Base-by-base conservation (phyloP, 805 yeast species). In the Saccharomycopsis oosterbeekiorum region DNA sequence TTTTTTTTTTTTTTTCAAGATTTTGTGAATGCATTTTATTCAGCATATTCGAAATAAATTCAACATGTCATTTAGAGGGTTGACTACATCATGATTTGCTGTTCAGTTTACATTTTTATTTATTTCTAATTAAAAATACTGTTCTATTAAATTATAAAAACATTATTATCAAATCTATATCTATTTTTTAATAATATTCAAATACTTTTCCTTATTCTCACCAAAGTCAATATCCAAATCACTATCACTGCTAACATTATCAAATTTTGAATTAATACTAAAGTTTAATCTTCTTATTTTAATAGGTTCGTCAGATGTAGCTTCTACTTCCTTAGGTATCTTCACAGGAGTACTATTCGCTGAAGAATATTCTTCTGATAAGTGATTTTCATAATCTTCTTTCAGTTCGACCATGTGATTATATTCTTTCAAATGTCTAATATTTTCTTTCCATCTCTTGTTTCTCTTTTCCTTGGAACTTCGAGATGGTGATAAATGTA, bases 401-500 rank as follows among this genome's bases (percentile, higher is more conserved):
- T 62, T 59, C 34, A 62, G 60, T 26, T 67, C 64, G 19, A 67
- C 55, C 29, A 69, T 70, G 59, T 70, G 68, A 36, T 71, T 65
- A 57, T 69, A 69, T 34, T 65, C 67, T 65, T 71, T 71, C 1
- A 71, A 68, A 47, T 67, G 63, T 43, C 70, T 69, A 15, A 47
- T 19, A 36, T 57, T 61, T 14, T n/a, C 57, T 40, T 59, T 56
- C 58, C 73, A 69, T 39, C 65, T 67, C n/a, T 64, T 63, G 17
- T 64, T 67, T 60, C 73, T 69, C 59, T 70, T 68, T 21, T 66
- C 47, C 24, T 67, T 17, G 21, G 72, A 73, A 19, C 68, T 70
- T 54, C 68, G 69, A 2, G 77, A 70, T 0, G 75, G 70, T 12
- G 70, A 67, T 17, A 77, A 64, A 51, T 70, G 69, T 2, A 75